Percentiles rank a stretch among this genome's conserved stretches.
Conservation (phyloP, 2,329 filamentous ascomycete genomes). For the Xylariaceae sp. region DNA sequence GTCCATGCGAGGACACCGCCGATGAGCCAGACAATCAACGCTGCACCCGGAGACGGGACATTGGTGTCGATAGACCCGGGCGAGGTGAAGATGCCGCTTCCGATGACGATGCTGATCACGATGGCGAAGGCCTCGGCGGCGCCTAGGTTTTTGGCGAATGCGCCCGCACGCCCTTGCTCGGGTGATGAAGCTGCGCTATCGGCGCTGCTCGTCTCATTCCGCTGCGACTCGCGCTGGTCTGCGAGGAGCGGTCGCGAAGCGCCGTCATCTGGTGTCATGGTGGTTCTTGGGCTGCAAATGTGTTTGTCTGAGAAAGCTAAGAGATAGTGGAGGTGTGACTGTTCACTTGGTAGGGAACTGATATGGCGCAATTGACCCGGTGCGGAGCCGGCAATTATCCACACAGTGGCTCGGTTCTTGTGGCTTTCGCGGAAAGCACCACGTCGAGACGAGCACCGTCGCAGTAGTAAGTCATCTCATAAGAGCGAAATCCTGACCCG, state of each 20-base stretch:
- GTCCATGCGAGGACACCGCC: constrained; percentile 61
- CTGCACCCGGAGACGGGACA: constrained; percentile 56
- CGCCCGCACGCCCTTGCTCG: constrained; percentile 2
- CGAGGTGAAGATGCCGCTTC: constrained; percentile 61
- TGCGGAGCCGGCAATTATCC: too few relatives aligned
- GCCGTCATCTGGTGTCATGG: constrained; percentile 9
- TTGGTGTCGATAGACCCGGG: constrained; percentile 60
- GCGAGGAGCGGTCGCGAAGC: constrained; percentile 11
- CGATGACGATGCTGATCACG: constrained; percentile 60
- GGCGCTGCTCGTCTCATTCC: too few relatives aligned
- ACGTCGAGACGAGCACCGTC: too few relatives aligned
- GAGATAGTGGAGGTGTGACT: too few relatives aligned
- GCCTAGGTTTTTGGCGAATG: constrained; percentile 27
- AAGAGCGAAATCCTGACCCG: too few relatives aligned
- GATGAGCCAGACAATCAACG: constrained; percentile 56
- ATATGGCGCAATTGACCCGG: too few relatives aligned
- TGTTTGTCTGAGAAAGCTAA: too few relatives aligned
- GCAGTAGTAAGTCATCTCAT: too few relatives aligned
- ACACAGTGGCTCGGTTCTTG: too few relatives aligned
- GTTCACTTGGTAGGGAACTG: too few relatives aligned
- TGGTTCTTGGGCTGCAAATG: too few relatives aligned
- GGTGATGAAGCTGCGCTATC: background rate
- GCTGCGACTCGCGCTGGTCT: background rate
- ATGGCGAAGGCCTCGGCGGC: constrained; percentile 46
- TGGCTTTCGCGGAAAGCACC: too few relatives aligned